These are phyloP conservation scores for Arctostaphylos glauca DNA, from an alignment of 148 eudicot genomes.

Conservation along the genomic window DNA sequence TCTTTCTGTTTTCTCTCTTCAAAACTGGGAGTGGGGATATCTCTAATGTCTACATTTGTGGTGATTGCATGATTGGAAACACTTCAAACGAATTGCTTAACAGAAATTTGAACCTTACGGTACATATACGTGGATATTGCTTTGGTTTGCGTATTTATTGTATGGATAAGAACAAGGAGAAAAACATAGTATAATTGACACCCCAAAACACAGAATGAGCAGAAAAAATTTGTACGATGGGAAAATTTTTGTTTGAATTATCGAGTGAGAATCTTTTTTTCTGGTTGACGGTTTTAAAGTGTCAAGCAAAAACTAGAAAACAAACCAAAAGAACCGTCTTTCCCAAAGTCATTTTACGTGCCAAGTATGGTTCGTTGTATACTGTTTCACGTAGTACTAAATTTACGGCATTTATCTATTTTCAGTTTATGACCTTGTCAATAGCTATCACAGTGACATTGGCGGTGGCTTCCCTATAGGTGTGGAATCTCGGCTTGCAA, in stretches of 20 bases:
- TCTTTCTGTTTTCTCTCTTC: not conserved
- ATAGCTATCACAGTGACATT: not conserved
- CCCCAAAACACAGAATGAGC: not conserved
- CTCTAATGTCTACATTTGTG: not conserved
- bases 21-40: not conserved
- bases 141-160: not conserved
- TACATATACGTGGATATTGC: not conserved
- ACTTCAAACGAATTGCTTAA: not conserved
- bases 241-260: not conserved
- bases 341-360: not conserved
- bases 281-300: not conserved
- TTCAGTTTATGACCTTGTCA: not conserved
- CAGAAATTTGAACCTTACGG: not conserved
- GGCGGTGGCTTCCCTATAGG: constrained; percentile 36
- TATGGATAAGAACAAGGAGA: not conserved
- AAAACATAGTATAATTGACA: not conserved
- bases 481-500: constrained; percentile 89
- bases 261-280: not conserved
- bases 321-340: not conserved
- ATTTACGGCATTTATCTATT: not conserved
- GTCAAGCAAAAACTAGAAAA: not conserved
- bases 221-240: not conserved
- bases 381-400: not conserved
- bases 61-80: not conserved
- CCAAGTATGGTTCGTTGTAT: not conserved